A percentile compares a stretch with the other conserved stretches of the same genome.
phyloP scores from a whole-genome alignment of 169 alveolate species.

The Theileria equi region DNA sequence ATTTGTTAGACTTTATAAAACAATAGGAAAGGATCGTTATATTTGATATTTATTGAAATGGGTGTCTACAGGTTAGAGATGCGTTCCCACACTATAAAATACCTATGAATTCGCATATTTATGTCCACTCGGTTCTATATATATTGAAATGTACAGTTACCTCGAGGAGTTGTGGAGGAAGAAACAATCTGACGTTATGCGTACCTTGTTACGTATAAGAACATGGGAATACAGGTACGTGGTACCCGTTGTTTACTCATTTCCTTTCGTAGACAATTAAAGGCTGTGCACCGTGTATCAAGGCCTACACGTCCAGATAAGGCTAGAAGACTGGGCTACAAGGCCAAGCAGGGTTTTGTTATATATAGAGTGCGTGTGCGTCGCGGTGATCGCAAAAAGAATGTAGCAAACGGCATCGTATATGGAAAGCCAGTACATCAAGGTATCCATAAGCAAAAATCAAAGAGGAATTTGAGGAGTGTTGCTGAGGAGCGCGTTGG shows the following conservation, averaged over 20 bases:
- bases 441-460: constrained; percentile 95
- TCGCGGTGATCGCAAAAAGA: constrained; percentile 99
- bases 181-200: constrained; percentile 98
- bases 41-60: no score
- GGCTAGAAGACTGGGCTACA: constrained; percentile 97
- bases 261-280: constrained; percentile 93
- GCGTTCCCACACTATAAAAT: neutral
- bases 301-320: constrained; percentile 96
- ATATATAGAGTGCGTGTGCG: constrained; percentile 98
- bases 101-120: neutral
- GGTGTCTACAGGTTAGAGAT: constrained; percentile 38
- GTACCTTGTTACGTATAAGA: constrained; percentile 96
- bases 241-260: constrained; percentile 32
- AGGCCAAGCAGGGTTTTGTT: constrained; percentile 98
- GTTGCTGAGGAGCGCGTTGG: constrained; percentile 99
- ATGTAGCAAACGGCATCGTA: constrained; percentile 97
- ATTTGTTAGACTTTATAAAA: no score
- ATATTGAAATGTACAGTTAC: constrained; percentile 70
- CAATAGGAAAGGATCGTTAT: no score
- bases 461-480: constrained; percentile 92
- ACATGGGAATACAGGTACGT: constrained; percentile 99
- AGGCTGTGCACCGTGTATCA: constrained; percentile 95
- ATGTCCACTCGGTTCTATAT: neutral
- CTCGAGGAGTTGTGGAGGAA: constrained; percentile 98
- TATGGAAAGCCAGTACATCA: constrained; percentile 99